A percentile compares a stretch with the other conserved stretches of the same genome.
These are phyloP conservation scores for Lactarius vividus DNA, from an alignment of 768 basidiomycete species.

Conservation along the genomic window DNA sequence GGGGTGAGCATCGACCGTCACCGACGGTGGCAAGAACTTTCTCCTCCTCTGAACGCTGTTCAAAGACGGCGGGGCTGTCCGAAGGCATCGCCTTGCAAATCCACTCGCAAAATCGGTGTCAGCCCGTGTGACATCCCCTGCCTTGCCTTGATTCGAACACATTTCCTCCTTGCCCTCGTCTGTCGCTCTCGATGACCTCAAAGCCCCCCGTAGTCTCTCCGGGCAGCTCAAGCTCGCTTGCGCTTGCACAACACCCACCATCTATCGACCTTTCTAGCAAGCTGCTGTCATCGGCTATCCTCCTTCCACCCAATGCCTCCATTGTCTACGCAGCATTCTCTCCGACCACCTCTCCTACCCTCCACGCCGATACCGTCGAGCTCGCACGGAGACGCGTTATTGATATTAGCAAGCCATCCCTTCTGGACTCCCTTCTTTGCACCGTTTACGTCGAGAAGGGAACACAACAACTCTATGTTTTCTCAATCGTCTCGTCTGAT, in stretches of 20 bases:
- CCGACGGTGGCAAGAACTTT: background rate
- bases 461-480: slow-evolving; percentile 55
- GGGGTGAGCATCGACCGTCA: background rate
- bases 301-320: slow-evolving; percentile 42
- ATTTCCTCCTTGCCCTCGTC: background rate
- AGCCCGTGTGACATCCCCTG: slow-evolving; percentile 17
- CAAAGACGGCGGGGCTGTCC: background rate
- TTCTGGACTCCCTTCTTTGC: slow-evolving; percentile 52
- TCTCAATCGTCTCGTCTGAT: slow-evolving; percentile 45
- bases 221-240: slow-evolving; percentile 35
- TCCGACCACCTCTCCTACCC: slow-evolving; percentile 32
- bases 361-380: slow-evolving; percentile 48
- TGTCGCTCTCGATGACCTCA: slow-evolving; percentile 30
- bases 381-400: slow-evolving; percentile 51
- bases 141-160: background rate
- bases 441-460: slow-evolving; percentile 47
- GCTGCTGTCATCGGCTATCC: slow-evolving; percentile 47
- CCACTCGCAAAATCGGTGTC: background rate
- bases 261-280: slow-evolving; percentile 39
- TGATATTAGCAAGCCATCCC: slow-evolving; percentile 37
- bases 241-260: slow-evolving; percentile 34
- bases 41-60: background rate
- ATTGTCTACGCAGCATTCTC: slow-evolving; percentile 49
- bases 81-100: background rate
- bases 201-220: slow-evolving; percentile 30